Evolutionary conservation across 495 filamentous ascomycete species (phyloP).

Genomic region (Penicillium longicatenatum): DNA sequence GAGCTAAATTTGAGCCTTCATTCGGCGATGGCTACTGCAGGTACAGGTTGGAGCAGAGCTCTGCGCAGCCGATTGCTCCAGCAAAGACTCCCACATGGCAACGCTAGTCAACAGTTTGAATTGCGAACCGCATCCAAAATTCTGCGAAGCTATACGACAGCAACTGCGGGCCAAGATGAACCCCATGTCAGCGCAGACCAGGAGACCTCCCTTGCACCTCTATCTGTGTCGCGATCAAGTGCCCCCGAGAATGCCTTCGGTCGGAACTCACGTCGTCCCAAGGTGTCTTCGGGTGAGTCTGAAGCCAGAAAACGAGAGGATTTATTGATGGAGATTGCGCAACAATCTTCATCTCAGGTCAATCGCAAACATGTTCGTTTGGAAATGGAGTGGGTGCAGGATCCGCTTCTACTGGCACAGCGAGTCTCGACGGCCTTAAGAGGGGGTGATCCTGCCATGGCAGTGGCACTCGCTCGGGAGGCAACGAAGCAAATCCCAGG

Average conservation of each 20-base stretch:
- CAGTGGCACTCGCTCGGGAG: constrained; percentile 62
- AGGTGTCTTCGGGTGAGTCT: background rate
- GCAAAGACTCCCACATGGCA: constrained; percentile 13
- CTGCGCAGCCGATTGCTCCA: constrained; percentile 25
- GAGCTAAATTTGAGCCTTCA: background rate
- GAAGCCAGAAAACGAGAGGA: background rate
- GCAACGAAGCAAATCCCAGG: constrained; percentile 52
- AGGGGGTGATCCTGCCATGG: constrained; percentile 59
- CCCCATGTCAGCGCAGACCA: background rate
- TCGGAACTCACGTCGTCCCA: background rate
- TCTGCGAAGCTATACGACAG: constrained; percentile 9
- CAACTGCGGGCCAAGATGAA: background rate
- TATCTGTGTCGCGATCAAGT: background rate
- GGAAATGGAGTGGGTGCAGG: constrained; percentile 64
- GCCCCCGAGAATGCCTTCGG: background rate
- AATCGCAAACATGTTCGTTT: constrained; percentile 13
- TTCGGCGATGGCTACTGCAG: constrained; percentile 20
- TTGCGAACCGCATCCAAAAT: background rate
- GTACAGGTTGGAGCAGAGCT: constrained; percentile 27
- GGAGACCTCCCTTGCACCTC: constrained; percentile 1
- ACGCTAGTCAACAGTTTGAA: background rate
- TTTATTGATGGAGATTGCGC: constrained; percentile 4
- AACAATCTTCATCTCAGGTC: background rate
- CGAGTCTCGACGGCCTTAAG: constrained; percentile 59
- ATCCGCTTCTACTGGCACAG: constrained; percentile 66